Conservation (phyloP, 495 filamentous ascomycete species). For the Lepraria neglecta region DNA sequence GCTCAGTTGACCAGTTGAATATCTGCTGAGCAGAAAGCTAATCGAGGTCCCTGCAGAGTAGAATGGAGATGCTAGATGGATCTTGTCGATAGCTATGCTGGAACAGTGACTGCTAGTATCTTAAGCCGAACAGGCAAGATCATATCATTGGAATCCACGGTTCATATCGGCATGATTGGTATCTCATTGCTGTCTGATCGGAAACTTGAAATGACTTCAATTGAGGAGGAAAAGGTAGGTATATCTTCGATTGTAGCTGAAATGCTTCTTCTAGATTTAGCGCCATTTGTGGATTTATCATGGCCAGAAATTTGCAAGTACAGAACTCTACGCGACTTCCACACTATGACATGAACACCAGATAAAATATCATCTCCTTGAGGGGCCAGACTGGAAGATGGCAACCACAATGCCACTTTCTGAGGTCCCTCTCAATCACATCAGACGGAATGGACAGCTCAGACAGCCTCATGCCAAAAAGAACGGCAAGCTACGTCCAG, state of each 20-base stretch:
- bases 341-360: neutral
- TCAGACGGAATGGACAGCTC: slow-evolving; percentile 11
- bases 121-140: too few relatives aligned
- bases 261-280: neutral
- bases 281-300: neutral
- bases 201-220: too few relatives aligned
- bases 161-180: too few relatives aligned
- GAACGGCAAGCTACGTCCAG: slow-evolving; percentile 9
- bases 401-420: slow-evolving; percentile 18
- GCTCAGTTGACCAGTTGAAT: too few relatives aligned
- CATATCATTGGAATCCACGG: too few relatives aligned
- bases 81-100: too few relatives aligned
- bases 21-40: too few relatives aligned
- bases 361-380: neutral
- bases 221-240: neutral
- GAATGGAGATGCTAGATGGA: too few relatives aligned
- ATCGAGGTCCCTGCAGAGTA: too few relatives aligned
- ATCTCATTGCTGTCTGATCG: too few relatives aligned
- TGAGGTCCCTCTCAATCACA: slow-evolving; percentile 17
- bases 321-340: neutral
- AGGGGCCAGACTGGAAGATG: neutral
- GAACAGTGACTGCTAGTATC: too few relatives aligned
- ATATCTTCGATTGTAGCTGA: slow-evolving; percentile 8
- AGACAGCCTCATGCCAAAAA: slow-evolving; percentile 12
- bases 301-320: neutral